Conservation (phyloP, 2,329 filamentous ascomycete species). For the Fusarium transvaalense region DNA sequence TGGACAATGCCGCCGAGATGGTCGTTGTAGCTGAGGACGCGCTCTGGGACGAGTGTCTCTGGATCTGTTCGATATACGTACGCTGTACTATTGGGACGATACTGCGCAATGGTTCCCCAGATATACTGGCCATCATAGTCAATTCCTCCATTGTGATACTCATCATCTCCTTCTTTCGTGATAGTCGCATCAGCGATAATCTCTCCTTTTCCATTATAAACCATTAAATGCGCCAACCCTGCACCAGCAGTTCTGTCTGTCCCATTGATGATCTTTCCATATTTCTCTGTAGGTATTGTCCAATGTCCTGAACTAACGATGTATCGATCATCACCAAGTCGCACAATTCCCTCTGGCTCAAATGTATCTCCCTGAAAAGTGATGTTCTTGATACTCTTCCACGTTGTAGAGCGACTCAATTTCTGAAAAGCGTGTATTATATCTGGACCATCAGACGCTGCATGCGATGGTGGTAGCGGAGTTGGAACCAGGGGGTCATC, state of each 20-base stretch:
- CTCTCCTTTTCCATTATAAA: slow-evolving; percentile 58
- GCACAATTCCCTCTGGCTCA: slow-evolving; percentile 63
- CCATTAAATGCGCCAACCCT: slow-evolving; percentile 60
- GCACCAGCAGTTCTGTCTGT: slow-evolving; percentile 61
- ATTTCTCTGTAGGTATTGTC: slow-evolving; percentile 55
- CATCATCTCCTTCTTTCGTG: slow-evolving; percentile 53
- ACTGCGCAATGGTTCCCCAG: slow-evolving; percentile 62
- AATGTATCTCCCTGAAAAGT: slow-evolving; percentile 60
- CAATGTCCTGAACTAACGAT: slow-evolving; percentile 61
- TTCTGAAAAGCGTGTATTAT: slow-evolving; percentile 55
- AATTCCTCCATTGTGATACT: slow-evolving; percentile 63
- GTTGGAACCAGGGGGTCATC: slow-evolving; percentile 50
- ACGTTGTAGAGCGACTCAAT: slow-evolving; percentile 56
- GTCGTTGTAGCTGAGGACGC: slow-evolving; percentile 55
- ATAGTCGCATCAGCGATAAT: slow-evolving; percentile 60
- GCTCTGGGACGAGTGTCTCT: slow-evolving; percentile 51
- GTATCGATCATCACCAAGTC: slow-evolving; percentile 58
- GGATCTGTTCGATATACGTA: slow-evolving; percentile 58
- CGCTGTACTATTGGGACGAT: slow-evolving; percentile 61
- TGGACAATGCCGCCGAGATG: slow-evolving; percentile 63
- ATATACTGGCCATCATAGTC: slow-evolving; percentile 62
- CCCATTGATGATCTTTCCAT: slow-evolving; percentile 61
- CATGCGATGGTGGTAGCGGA: slow-evolving; percentile 53
- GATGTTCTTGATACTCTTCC: slow-evolving; percentile 58
- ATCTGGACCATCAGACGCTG: slow-evolving; percentile 51